A percentile compares a stretch with the other conserved stretches of the same genome.
Evolutionary conservation across 148 eudicot genomes (phyloP).

Genomic region (Pharnaceum exiguum): DNA sequence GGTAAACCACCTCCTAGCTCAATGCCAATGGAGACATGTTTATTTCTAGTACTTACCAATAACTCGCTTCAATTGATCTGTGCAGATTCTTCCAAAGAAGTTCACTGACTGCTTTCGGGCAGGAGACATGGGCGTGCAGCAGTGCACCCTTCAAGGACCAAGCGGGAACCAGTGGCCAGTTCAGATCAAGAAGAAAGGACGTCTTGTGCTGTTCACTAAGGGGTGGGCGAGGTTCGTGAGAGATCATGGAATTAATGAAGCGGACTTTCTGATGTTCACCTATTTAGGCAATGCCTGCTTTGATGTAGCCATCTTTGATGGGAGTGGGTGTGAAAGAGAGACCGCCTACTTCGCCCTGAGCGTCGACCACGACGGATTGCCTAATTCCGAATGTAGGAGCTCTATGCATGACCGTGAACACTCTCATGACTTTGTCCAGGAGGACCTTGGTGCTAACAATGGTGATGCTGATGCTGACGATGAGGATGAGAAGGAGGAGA

Average conservation of each 20-base stretch:
- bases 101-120: background rate
- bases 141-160: background rate
- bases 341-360: background rate
- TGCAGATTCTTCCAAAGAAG: background rate
- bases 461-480: no score
- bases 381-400: no score
- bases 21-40: no score
- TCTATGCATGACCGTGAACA: no score
- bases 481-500: no score
- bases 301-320: background rate
- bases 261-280: background rate
- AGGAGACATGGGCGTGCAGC: background rate
- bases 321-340: background rate
- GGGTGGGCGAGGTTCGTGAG: background rate
- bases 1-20: no score
- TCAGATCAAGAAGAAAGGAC: background rate
- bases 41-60: no score
- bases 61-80: no score
- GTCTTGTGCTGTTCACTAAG: background rate
- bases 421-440: no score
- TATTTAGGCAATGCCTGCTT: background rate
- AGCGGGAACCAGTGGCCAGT: background rate
- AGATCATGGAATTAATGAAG: background rate
- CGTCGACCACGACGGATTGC: background rate
- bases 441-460: no score